A percentile compares a stretch with the other conserved stretches of the same genome.
Evolutionary conservation across 257 asterid genomes (phyloP).

Genomic region (Rauvolfia tetraphylla): DNA sequence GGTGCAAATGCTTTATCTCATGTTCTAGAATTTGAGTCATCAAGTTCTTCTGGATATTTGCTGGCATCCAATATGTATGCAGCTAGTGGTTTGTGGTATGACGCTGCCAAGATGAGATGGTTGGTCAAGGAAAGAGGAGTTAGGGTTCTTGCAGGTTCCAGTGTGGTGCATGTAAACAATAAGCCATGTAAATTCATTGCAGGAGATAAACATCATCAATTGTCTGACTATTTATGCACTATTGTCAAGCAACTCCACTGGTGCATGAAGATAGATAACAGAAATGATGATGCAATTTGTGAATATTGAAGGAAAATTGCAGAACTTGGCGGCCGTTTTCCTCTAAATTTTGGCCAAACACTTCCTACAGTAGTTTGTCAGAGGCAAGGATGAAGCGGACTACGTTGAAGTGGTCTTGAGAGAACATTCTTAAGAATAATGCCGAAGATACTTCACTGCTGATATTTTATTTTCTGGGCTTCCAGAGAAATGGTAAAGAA

Average conservation of each 20-base stretch:
- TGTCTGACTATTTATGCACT: neutral
- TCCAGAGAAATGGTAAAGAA: neutral
- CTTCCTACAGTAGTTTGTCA: neutral
- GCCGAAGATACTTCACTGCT: neutral
- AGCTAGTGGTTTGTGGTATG: constrained; percentile 57
- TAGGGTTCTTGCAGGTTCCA: constrained; percentile 55
- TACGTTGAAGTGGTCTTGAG: neutral
- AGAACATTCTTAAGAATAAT: neutral
- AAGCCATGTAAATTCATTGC: constrained; percentile 5
- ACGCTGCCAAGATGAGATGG: constrained; percentile 58
- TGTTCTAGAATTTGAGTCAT: constrained; percentile 74
- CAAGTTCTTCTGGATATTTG: constrained; percentile 63
- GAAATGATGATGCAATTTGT: neutral
- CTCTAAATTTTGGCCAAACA: neutral
- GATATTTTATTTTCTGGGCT: neutral
- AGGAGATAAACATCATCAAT: neutral
- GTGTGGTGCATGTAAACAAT: constrained; percentile 40
- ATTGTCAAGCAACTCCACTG: neutral
- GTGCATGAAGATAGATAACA: neutral
- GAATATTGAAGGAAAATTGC: neutral
- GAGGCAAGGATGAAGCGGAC: neutral
- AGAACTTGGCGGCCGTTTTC: neutral
- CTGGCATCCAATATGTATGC: constrained; percentile 75
- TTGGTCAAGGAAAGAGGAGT: constrained; percentile 57
- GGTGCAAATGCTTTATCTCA: constrained; percentile 40